Evolutionary conservation across 129 eudicot species (phyloP), one percentile per base, ranked within the genome.

Genomic region (Helianthus tuberosus): DNA sequence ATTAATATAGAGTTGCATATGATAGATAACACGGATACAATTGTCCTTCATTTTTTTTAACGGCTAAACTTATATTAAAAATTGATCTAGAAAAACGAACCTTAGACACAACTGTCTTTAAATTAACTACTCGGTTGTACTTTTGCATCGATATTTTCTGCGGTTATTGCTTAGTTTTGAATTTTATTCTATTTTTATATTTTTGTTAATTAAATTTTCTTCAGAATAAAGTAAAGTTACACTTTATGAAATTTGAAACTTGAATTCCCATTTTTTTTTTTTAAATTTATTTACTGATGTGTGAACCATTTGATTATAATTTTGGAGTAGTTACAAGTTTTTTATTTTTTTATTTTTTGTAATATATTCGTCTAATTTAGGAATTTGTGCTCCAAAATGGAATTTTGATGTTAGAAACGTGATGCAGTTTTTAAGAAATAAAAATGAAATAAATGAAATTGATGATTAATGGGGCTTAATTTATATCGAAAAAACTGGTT

Each of bases 281-380:
- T 67, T 29, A 3, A 38, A 50, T n/a, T 3, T 13, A 39, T 75
- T 55, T 36, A 55, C 14, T 59, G 75, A 69, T 71, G 70, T 69
- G 58, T 15, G n/a, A 69, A 69, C 6, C 54, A 69, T 47, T 69
- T 32, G 51, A 60, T 77, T 77, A 48, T 14, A 38, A 69, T 36
- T 68, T 48, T 76, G 52, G 67, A 76, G 23, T 3, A 13, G 27
- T 16, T 55, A 5, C 20, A 5, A 13, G 11, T 29, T 32, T 32
- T 32, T 32, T 32, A 32, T 1, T 32, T 32, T 2, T 32, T 2
- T 32, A 5, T n/a, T 27, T 60, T 75, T 38, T 54, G 73, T 54
- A 66, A 55, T 25, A 32, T 58, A 69, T 77, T 59, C 20, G 47
- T 77, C 69, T 47, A 20, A 39, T 8, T 35, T 67, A 14, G 54